Conservation (phyloP, 495 filamentous ascomycete genomes). For the Hyaloscypha variabilis region DNA sequence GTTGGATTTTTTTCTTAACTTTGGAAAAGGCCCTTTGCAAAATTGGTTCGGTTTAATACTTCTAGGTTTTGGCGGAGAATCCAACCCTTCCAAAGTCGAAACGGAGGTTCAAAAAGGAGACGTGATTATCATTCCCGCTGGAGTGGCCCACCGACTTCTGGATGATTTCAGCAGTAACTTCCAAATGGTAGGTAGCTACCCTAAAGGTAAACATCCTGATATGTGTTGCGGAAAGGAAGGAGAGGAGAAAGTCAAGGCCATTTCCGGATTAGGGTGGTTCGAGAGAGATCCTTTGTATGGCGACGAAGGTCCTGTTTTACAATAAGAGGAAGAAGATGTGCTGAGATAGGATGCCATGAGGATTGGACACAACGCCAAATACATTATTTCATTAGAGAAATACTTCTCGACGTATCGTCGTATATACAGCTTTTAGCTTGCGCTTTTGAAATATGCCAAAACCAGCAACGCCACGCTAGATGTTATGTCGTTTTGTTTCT, state of each 20-base stretch:
- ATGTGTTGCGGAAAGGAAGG: constrained; percentile 71
- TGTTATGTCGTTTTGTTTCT: not conserved
- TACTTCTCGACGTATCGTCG: not conserved
- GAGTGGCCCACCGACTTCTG: constrained; percentile 64
- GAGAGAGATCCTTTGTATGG: constrained; percentile 63
- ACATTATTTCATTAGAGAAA: not conserved
- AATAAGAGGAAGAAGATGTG: constrained; percentile 19
- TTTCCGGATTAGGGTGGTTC: constrained; percentile 57
- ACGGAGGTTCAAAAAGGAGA: constrained; percentile 58
- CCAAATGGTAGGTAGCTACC: constrained; percentile 70
- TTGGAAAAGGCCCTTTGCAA: not conserved
- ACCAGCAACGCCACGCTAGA: constrained; percentile 4
- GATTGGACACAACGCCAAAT: not conserved
- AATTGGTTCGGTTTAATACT: not conserved
- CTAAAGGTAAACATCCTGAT: constrained; percentile 58
- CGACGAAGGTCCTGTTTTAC: constrained; percentile 50
- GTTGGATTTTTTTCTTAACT: not conserved
- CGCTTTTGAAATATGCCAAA: not conserved
- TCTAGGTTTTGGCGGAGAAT: constrained; percentile 60
- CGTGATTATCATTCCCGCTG: constrained; percentile 67
- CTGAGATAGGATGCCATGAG: not conserved
- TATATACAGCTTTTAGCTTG: not conserved
- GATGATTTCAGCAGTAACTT: constrained; percentile 58
- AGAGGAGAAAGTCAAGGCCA: constrained; percentile 49
- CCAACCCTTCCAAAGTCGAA: constrained; percentile 60